Percentiles rank a stretch among this genome's conserved stretches.
Evolutionary conservation across 768 basidiomycete species (phyloP).

Genomic region (Amanita polypyramis): DNA sequence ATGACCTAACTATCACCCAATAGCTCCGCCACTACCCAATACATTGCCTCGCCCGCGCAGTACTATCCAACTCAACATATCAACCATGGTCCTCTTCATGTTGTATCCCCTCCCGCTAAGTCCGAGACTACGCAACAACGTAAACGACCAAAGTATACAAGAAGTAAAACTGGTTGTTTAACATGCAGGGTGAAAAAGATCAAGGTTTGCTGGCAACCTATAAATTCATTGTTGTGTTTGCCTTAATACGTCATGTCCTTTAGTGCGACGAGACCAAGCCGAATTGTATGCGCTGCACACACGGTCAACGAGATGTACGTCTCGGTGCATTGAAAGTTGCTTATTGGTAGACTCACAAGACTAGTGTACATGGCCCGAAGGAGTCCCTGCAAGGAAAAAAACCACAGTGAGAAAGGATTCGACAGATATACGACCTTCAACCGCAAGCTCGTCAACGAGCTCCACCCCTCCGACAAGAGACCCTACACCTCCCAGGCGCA

Average conservation of each 20-base stretch:
- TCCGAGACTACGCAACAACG: constrained; percentile 39
- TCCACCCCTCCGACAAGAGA: constrained; percentile 67
- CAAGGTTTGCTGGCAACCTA: constrained; percentile 46
- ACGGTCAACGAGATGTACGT: constrained; percentile 74
- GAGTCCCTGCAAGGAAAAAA: constrained; percentile 64
- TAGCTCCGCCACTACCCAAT: constrained; percentile 29
- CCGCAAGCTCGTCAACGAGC: constrained; percentile 64
- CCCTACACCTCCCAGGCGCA: constrained; percentile 49
- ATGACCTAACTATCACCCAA: constrained; percentile 13
- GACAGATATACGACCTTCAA: constrained; percentile 55
- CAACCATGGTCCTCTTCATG: constrained; percentile 31
- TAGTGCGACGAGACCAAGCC: constrained; percentile 92
- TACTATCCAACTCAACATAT: constrained; percentile 28
- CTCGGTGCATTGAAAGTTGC: not conserved
- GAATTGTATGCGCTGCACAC: constrained; percentile 75
- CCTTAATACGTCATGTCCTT: not conserved
- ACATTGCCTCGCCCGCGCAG: constrained; percentile 27
- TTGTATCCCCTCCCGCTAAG: constrained; percentile 36
- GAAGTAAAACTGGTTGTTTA: constrained; percentile 90
- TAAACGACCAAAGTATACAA: constrained; percentile 86
- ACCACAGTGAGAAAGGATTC: constrained; percentile 45
- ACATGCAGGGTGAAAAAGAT: constrained; percentile 94
- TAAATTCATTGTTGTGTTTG: constrained; percentile 4
- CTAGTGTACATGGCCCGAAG: constrained; percentile 82
- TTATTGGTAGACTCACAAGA: constrained; percentile 3